Evolutionary conservation across 1,139 yeast species (phyloP), one percentile per base, ranked within the genome.

Genomic region (Nadsonia starkeyi-henricii): DNA sequence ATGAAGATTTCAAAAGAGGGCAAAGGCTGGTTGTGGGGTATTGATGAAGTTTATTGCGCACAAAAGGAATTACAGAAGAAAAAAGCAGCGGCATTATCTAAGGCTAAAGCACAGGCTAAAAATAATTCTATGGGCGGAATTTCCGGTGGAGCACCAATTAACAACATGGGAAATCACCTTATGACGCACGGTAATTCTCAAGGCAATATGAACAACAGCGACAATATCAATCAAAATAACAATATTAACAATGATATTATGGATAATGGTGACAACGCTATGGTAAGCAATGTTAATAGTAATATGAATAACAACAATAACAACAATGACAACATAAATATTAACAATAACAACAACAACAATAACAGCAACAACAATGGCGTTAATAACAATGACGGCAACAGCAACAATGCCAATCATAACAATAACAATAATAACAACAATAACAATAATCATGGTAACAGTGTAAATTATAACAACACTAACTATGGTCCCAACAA

Each of bases 21-120:
- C 18, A 82, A 80, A 61, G 96, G 95, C 51, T 88, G 95, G 91
- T 69, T 85, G 41, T 91, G 95, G 93, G 88, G 89, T 3, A 70
- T 91, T 46, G 96, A 93, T 63, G 94, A 86, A 52, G 79, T 78
- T 50, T 85, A 81, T 55, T 77, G 84, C 48, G 79, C 79, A 39
- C 96, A 88, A 58, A 77, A 85, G 62, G 96, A 88, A 59, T 77
- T 75, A 51, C 79, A 77, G 45, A 77, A 84, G 63, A 78, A 79
- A 62, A 78, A 79, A 56, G 60, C 65, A 9, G 57, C 64, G 9
- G 41, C 46, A 9, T 37, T 47, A 23, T 28, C 49, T 17, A 47
- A 47, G 36, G 41, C 18, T 39, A 47, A 41, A 20, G 33, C 39
- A 13, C 39, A 33, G 12, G 39, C 39, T 33, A 33, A 33, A 33